A percentile compares a stretch with the other conserved stretches of the same genome.
These are phyloP conservation scores for Monascus purpureus DNA, from an alignment of 495 filamentous ascomycete species.

Conservation along the genomic window DNA sequence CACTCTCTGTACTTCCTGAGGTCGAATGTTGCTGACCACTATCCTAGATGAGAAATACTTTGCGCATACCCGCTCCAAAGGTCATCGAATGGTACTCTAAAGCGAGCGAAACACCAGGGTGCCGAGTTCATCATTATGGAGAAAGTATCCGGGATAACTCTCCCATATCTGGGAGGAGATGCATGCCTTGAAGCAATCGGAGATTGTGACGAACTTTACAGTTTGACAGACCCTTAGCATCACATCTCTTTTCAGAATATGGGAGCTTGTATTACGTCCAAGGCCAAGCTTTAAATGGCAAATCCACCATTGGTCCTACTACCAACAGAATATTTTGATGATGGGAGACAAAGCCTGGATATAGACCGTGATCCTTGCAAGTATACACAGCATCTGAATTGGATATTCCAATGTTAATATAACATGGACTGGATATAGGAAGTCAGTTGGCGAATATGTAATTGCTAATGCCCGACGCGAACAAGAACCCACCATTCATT, in stretches of 20 bases:
- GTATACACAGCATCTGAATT: background rate
- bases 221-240: constrained; percentile 2
- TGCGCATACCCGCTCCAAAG: constrained; percentile 5
- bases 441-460: constrained; percentile 7
- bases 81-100: constrained; percentile 5
- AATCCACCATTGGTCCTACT: constrained; percentile 8
- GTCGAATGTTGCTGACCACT: background rate
- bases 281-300: background rate
- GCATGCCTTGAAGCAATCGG: constrained; percentile 6
- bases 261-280: constrained; percentile 5
- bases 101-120: constrained; percentile 12
- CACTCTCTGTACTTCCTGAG: background rate
- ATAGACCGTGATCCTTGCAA: constrained; percentile 6
- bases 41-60: constrained; percentile 4
- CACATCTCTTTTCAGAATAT: background rate
- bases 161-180: constrained; percentile 7
- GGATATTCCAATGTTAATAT: background rate
- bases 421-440: constrained; percentile 1
- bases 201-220: constrained; percentile 4
- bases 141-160: constrained; percentile 6
- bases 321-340: constrained; percentile 7
- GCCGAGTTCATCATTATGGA: constrained; percentile 28
- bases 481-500: too few species aligned
- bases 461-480: too few species aligned
- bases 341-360: constrained; percentile 3